These are phyloP conservation scores for Erodium texanum DNA, from an alignment of 441 rosid species.

Conservation along the genomic window DNA sequence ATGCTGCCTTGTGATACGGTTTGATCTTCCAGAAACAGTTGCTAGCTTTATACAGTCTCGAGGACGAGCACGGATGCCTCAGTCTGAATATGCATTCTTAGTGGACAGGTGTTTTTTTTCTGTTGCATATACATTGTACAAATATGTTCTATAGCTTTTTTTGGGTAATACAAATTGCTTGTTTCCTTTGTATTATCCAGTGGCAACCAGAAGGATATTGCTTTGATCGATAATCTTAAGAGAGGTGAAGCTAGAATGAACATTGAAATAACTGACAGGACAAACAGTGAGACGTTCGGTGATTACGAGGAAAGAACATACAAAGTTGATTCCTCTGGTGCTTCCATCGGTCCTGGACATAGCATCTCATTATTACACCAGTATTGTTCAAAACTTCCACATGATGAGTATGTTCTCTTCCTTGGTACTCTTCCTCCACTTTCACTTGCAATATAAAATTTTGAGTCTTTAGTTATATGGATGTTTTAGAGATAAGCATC, in stretches of 20 bases:
- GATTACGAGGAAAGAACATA: constrained; percentile 50
- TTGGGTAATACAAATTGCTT: constrained; percentile 10
- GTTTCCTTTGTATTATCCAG: constrained; percentile 38
- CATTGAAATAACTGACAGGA: constrained; percentile 59
- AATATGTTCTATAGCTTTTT: constrained; percentile 4
- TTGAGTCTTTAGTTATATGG: neutral
- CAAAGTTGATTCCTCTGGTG: constrained; percentile 70
- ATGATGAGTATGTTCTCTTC: constrained; percentile 66
- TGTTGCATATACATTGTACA: constrained; percentile 14
- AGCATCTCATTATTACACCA: constrained; percentile 72
- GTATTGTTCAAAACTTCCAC: constrained; percentile 88
- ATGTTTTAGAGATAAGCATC: neutral
- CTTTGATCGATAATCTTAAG: constrained; percentile 54
- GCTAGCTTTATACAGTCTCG: constrained; percentile 97
- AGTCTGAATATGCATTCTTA: constrained; percentile 92
- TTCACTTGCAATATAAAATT: constrained; percentile 9
- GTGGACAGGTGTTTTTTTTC: constrained; percentile 64
- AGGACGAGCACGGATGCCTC: constrained; percentile 98
- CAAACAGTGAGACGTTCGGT: constrained; percentile 46
- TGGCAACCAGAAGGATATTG: constrained; percentile 62
- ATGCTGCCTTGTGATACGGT: constrained; percentile 95
- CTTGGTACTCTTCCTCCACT: constrained; percentile 16
- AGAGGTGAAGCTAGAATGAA: constrained; percentile 64
- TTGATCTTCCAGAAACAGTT: constrained; percentile 95
- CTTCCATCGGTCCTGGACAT: constrained; percentile 70